Evolutionary conservation across 2,329 filamentous ascomycete genomes (phyloP), one percentile per base, ranked within the genome.

Genomic region (Penicillium expansum): DNA sequence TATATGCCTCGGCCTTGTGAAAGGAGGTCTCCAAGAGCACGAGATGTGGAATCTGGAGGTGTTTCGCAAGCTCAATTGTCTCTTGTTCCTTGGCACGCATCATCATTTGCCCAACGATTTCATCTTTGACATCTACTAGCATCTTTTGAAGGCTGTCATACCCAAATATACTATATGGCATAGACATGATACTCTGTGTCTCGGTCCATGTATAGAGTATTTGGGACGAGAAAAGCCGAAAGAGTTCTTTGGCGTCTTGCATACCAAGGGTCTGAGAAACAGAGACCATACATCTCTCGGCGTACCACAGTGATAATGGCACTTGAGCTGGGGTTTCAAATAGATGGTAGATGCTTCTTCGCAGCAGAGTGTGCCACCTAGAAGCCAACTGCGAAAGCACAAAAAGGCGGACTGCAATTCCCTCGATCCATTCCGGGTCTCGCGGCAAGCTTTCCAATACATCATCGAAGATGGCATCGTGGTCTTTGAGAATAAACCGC

Each of bases 121-220:
- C 94, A 32, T 87, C 84, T 69, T 91, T 85, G 6, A 89, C 85
- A 57, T 90, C 85, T 6, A 74, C 69, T 3, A 97, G 73, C 51
- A 99, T 82, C 5, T 90, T 86, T 18, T 80, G 71, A 2, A 97
- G 80, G 16, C 76, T 84, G 1, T 74, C 57, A 68, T 95, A 99
- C 1, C 87, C 88, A 71, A 99, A 99, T 2, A 94, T 89, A n/a
- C 81, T 78, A 68, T 84, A 96, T 0, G 94, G 93, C 48, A 99
- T 89, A 4, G 85, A 80, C n/a, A 83, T 79, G 8, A 96, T 77
- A 1, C 77, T 75, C 57, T 88, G 83, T 0, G 77, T 76, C 60
- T 91, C 86, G 4, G 95, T 83, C 93, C 92, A 99, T 0, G 92
- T 96, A 69, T 91, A 96, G 3, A 97, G 78, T 7, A 99, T 80